A percentile compares a stretch with the other conserved stretches of the same genome.
These are phyloP conservation scores for Fusarium robinianum DNA, from an alignment of 2,329 filamentous ascomycete genomes.

Conservation along the genomic window DNA sequence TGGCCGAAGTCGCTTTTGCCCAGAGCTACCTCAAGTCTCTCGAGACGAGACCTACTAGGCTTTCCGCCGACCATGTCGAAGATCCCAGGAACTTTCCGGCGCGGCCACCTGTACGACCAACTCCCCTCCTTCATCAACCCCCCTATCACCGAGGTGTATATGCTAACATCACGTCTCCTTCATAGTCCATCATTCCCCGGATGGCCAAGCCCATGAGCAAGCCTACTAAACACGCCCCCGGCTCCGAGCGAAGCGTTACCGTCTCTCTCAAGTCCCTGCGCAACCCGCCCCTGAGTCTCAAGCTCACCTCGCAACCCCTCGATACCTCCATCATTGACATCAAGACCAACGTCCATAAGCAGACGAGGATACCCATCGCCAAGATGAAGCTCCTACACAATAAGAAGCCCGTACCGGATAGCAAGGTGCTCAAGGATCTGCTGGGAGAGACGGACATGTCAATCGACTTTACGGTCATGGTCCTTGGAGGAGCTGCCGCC, in stretches of 20 bases:
- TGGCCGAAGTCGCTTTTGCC: slow-evolving; percentile 86
- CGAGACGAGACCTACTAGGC: slow-evolving; percentile 77
- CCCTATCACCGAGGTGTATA: neutral
- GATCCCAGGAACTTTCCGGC: slow-evolving; percentile 79
- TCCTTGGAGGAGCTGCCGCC: slow-evolving; percentile 70
- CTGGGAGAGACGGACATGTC: slow-evolving; percentile 54
- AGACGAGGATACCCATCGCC: slow-evolving; percentile 66
- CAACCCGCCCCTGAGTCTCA: slow-evolving; percentile 71
- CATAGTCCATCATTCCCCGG: slow-evolving; percentile 72
- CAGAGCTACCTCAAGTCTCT: slow-evolving; percentile 80
- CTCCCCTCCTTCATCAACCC: neutral
- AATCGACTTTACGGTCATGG: slow-evolving; percentile 85
- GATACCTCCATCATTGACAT: slow-evolving; percentile 79
- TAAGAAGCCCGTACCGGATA: slow-evolving; percentile 83
- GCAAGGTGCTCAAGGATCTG: slow-evolving; percentile 76
- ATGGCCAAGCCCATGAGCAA: slow-evolving; percentile 63
- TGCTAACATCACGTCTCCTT: slow-evolving; percentile 10
- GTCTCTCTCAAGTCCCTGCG: slow-evolving; percentile 77
- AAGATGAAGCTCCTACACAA: slow-evolving; percentile 87
- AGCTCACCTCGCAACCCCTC: slow-evolving; percentile 64
- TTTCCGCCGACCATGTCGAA: slow-evolving; percentile 88
- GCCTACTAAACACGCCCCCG: slow-evolving; percentile 53
- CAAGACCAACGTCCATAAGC: slow-evolving; percentile 68
- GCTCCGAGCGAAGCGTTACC: slow-evolving; percentile 56
- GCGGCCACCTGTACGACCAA: slow-evolving; percentile 67